Conservation (phyloP, 805 yeast genomes). For the Tetrapisispora taiwanensis region DNA sequence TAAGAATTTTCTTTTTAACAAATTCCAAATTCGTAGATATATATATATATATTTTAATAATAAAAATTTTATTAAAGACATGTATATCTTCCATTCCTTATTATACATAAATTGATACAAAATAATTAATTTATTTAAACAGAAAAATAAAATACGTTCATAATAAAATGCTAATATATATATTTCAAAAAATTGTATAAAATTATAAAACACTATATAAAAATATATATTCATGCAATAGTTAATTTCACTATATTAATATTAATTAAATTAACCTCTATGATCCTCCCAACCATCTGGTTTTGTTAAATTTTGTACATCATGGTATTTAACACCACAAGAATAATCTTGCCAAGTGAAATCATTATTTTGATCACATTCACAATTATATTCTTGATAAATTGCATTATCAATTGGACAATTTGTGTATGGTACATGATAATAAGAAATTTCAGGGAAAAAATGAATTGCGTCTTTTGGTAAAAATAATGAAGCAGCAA, state of each 20-base stretch:
- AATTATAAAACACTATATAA: too few species aligned
- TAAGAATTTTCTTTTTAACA: too few species aligned
- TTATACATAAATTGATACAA: too few species aligned
- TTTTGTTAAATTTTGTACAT: slow-evolving; percentile 40
- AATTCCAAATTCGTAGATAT: too few species aligned
- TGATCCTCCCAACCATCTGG: slow-evolving; percentile 51
- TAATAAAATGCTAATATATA: background rate
- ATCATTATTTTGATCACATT: slow-evolving; percentile 62
- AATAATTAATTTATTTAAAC: too few species aligned
- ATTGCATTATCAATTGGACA: slow-evolving; percentile 61
- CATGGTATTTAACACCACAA: slow-evolving; percentile 54
- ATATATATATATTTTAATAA: too few species aligned
- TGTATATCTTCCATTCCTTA: too few species aligned
- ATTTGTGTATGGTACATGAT: slow-evolving; percentile 62
- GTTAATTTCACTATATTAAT: too few species aligned
- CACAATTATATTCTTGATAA: slow-evolving; percentile 55
- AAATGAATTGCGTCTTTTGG: slow-evolving; percentile 56
- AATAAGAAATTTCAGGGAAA: slow-evolving; percentile 74
- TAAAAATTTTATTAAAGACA: too few species aligned
- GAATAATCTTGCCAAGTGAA: slow-evolving; percentile 64
- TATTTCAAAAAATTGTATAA: background rate
- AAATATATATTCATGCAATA: too few species aligned
- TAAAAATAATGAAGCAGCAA: slow-evolving; percentile 66
- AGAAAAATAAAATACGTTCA: too few species aligned
- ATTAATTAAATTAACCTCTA: background rate